Conservation (phyloP, 805 yeast species). For the Metschnikowia kunwiensis region DNA sequence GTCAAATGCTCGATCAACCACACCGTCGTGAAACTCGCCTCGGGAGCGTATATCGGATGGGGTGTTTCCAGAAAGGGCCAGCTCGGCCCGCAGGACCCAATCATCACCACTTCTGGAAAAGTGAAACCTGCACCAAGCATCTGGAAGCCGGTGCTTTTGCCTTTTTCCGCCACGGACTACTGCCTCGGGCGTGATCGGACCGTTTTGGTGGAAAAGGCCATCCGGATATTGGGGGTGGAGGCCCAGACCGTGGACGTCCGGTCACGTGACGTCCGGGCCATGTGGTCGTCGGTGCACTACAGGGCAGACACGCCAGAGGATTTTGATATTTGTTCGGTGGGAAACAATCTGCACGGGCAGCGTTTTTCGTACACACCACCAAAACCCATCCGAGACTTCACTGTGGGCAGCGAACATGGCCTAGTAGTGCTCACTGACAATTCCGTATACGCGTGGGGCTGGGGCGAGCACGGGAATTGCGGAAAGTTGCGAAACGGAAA, state of each 20-base stretch:
- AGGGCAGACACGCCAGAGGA: neutral
- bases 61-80: slow-evolving; percentile 68
- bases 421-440: slow-evolving; percentile 34
- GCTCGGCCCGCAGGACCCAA: slow-evolving; percentile 23
- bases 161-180: slow-evolving; percentile 18
- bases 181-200: slow-evolving; percentile 61
- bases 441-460: slow-evolving; percentile 79
- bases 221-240: slow-evolving; percentile 22
- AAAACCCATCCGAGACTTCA: slow-evolving; percentile 21
- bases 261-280: slow-evolving; percentile 38
- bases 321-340: slow-evolving; percentile 45
- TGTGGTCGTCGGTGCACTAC: slow-evolving; percentile 80
- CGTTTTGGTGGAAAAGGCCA: slow-evolving; percentile 26
- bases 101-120: slow-evolving; percentile 2
- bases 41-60: slow-evolving; percentile 59
- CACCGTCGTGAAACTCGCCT: slow-evolving; percentile 33
- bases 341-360: slow-evolving; percentile 81
- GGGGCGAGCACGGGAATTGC: slow-evolving; percentile 99
- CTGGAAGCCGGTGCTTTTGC: slow-evolving; percentile 24
- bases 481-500: slow-evolving; percentile 39
- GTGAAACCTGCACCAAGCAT: slow-evolving; percentile 18
- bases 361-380: slow-evolving; percentile 27
- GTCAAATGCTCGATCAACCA: slow-evolving; percentile 46
- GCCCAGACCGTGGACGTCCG: slow-evolving; percentile 1
- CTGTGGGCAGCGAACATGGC: slow-evolving; percentile 89